These are phyloP conservation scores for Daphne laureola DNA, from an alignment of 441 rosid species.

Conservation along the genomic window DNA sequence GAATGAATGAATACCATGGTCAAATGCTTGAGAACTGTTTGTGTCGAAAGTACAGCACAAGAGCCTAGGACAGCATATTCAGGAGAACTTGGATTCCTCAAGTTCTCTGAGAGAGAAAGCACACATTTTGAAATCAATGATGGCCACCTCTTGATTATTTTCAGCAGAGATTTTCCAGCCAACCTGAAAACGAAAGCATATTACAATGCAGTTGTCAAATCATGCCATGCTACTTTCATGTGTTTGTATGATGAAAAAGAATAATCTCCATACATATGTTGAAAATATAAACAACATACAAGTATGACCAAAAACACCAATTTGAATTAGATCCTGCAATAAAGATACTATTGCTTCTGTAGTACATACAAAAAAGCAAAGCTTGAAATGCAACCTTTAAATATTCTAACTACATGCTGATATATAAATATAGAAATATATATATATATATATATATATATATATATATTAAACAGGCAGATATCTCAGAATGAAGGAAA, in stretches of 20 bases:
- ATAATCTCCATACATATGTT: slow-evolving; percentile 8
- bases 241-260: no score
- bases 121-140: slow-evolving; percentile 85
- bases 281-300: slow-evolving; percentile 2
- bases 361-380: no score
- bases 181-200: slow-evolving; percentile 45
- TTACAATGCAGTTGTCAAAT: slow-evolving; percentile 10
- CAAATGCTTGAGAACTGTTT: slow-evolving; percentile 93
- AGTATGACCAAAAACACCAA: no score
- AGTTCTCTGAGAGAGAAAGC: slow-evolving; percentile 59
- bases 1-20: slow-evolving; percentile 52
- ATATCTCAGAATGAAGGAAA: no score
- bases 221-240: no score
- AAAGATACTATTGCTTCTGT: no score
- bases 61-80: slow-evolving; percentile 92
- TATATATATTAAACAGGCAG: no score
- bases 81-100: slow-evolving; percentile 54
- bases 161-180: slow-evolving; percentile 92
- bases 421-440: no score
- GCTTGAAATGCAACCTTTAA: no score
- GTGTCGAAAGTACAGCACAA: slow-evolving; percentile 87
- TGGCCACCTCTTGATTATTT: slow-evolving; percentile 98
- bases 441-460: no score
- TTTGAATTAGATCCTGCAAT: no score
- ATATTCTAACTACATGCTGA: no score